Evolutionary conservation across 2,329 filamentous ascomycete species (phyloP), one percentile per base, ranked within the genome.

Genomic region (Botryotinia globosa): DNA sequence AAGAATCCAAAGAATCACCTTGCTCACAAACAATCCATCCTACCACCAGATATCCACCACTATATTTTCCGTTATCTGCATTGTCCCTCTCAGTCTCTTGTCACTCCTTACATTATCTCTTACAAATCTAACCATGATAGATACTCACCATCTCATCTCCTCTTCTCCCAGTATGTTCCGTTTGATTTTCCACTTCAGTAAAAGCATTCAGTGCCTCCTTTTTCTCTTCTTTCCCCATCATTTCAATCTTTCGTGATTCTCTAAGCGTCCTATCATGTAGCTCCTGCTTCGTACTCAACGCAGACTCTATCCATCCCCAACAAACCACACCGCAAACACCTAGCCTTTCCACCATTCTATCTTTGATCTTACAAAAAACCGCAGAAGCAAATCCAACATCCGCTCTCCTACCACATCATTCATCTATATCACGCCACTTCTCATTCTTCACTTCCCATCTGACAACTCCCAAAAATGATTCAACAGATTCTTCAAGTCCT

Each of bases 281-380:
- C 9, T 25, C 1, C 22, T n/a, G 14, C 32, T 34, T 7, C 10
- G 8, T 37, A 61, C 4, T 14, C 32, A 8, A 34, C 3, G 10
- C 8, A 61, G 1, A 14, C 22, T 14, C 10, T 14, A 7, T 10
- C 25, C 5, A n/a, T 14, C 1, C 12, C 12, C 4, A 18, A 54
- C 2, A 18, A 16, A n/a, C 25, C 14, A 29, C 51, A 54, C 1
- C 14, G n/a, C 4, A 54, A 54, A 8, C 0, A 29, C 7, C n/a
- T 29, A 16, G 4, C 12, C 1, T n/a, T 48, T 22, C 12, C 22
- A 51, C 10, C 1, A 5, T 6, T 51, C 25, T 14, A 3, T 51
- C 4, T 14, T 4, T 51, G 3, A 5, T 51, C 10, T 0, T 12
- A 6, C 12, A 14, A 0, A 0, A 14, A 1, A 51, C 48, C 6